These are phyloP conservation scores for Saccharomycopsis vini DNA, from an alignment of 805 yeast genomes.

Conservation along the genomic window DNA sequence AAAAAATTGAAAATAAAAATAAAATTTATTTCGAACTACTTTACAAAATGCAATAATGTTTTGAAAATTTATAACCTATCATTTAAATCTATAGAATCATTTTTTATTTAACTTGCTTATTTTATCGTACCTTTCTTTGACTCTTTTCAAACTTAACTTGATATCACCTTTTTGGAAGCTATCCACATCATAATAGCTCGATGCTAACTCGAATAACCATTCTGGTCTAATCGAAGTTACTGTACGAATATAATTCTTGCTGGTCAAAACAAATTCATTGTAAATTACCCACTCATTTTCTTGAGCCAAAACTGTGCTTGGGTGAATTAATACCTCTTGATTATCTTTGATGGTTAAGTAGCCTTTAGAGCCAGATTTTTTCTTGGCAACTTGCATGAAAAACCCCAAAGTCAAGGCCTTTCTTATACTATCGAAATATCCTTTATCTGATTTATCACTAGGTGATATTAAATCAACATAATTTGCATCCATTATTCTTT, in stretches of 20 bases:
- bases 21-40: too few relatives aligned
- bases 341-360: conserved; percentile 90
- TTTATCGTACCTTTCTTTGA: conserved; percentile 41
- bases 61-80: too few relatives aligned
- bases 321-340: conserved; percentile 92
- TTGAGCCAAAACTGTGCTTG: conserved; percentile 81
- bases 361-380: conserved; percentile 71
- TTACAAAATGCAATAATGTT: too few relatives aligned
- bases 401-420: conserved; percentile 88
- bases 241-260: conserved; percentile 89
- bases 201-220: conserved; percentile 78
- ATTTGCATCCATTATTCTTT: conserved; percentile 71
- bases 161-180: conserved; percentile 68
- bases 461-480: conserved; percentile 68
- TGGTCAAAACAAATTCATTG: conserved; percentile 90
- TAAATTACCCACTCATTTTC: conserved; percentile 91
- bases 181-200: conserved; percentile 54
- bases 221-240: conserved; percentile 88
- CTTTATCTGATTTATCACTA: conserved; percentile 49
- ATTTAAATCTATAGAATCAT: too few relatives aligned
- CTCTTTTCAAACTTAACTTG: conserved; percentile 55
- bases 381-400: conserved; percentile 97
- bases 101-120: conserved; percentile 29
- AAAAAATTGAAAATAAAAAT: too few relatives aligned
- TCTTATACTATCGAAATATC: conserved; percentile 68